These are phyloP conservation scores for Borovskyia barvae DNA, from an alignment of 208 protist species.

Conservation along the genomic window DNA sequence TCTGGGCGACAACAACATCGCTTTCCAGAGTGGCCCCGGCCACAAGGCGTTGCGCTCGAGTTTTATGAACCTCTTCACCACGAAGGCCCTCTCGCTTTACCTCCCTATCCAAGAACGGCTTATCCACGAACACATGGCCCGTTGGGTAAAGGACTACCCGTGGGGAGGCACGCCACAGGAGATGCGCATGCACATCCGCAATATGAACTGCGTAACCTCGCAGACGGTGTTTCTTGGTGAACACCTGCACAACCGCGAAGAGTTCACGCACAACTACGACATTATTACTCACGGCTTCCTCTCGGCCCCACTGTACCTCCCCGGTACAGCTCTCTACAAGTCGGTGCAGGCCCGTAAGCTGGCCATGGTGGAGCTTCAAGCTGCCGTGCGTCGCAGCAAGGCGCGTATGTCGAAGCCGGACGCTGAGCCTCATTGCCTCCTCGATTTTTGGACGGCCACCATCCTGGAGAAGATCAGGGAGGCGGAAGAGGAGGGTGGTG, in stretches of 20 bases:
- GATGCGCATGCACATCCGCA: slow-evolving; percentile 82
- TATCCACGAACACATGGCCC: slow-evolving; percentile 60
- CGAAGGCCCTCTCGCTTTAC: slow-evolving; percentile 83
- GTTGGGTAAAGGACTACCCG: slow-evolving; percentile 67
- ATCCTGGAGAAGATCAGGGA: slow-evolving; percentile 64
- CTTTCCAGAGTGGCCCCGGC: slow-evolving; percentile 77
- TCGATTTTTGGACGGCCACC: slow-evolving; percentile 91
- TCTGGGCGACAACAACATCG: slow-evolving; percentile 86
- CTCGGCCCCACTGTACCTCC: slow-evolving; percentile 87
- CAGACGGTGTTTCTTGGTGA: slow-evolving; percentile 92
- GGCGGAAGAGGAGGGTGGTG: slow-evolving; percentile 68
- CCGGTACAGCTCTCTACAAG: slow-evolving; percentile 90
- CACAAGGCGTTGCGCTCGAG: slow-evolving; percentile 81
- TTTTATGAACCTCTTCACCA: slow-evolving; percentile 87
- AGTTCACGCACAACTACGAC: slow-evolving; percentile 93
- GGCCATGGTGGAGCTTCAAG: slow-evolving; percentile 77
- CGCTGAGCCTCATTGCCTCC: slow-evolving; percentile 83
- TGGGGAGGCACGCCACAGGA: slow-evolving; percentile 56
- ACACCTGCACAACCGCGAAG: slow-evolving; percentile 78
- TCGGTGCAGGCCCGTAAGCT: slow-evolving; percentile 87
- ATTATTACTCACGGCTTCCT: slow-evolving; percentile 94
- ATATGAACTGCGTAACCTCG: slow-evolving; percentile 92
- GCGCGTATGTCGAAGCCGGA: slow-evolving; percentile 67
- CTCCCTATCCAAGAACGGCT: slow-evolving; percentile 77
- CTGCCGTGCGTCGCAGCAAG: slow-evolving; percentile 78